Percentiles rank a stretch among this genome's conserved stretches.
These are phyloP conservation scores for Talaromyces amestolkiae DNA, from an alignment of 2,329 filamentous ascomycete species.

Conservation along the genomic window DNA sequence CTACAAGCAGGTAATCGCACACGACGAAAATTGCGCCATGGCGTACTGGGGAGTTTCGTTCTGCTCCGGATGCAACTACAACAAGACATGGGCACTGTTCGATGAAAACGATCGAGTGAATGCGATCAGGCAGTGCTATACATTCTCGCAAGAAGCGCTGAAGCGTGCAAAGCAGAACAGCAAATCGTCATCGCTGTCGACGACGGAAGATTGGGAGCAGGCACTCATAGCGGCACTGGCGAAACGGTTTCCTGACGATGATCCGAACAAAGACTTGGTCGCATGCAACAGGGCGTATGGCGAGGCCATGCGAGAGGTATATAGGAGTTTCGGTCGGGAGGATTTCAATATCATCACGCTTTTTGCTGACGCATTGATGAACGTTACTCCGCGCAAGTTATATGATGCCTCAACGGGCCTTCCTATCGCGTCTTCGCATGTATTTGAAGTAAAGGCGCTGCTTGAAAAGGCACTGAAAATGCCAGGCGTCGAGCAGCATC, in stretches of 20 bases:
- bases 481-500: slow-evolving; percentile 55
- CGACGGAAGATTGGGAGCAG: slow-evolving; percentile 25
- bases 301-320: slow-evolving; percentile 57
- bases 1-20: slow-evolving; percentile 35
- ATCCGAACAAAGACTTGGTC: slow-evolving; percentile 49
- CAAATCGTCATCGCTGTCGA: slow-evolving; percentile 27
- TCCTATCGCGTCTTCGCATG: slow-evolving; percentile 55
- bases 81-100: slow-evolving; percentile 52
- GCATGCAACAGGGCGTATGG: slow-evolving; percentile 60
- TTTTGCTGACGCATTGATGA: slow-evolving; percentile 65
- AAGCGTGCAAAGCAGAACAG: slow-evolving; percentile 47
- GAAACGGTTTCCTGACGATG: slow-evolving; percentile 32
- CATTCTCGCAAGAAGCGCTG: slow-evolving; percentile 40
- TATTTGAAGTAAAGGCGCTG: slow-evolving; percentile 57
- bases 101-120: slow-evolving; percentile 43
- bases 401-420: slow-evolving; percentile 62
- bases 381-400: slow-evolving; percentile 62
- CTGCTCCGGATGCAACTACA: slow-evolving; percentile 52
- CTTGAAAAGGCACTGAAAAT: slow-evolving; percentile 59
- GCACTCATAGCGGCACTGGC: slow-evolving; percentile 23
- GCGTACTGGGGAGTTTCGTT: slow-evolving; percentile 51
- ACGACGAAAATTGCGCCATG: slow-evolving; percentile 38
- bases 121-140: slow-evolving; percentile 47
- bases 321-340: slow-evolving; percentile 48
- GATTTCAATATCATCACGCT: slow-evolving; percentile 63